These are phyloP conservation scores for Austroboletus niveus DNA, from an alignment of 1,284 basidiomycete genomes.

Conservation along the genomic window DNA sequence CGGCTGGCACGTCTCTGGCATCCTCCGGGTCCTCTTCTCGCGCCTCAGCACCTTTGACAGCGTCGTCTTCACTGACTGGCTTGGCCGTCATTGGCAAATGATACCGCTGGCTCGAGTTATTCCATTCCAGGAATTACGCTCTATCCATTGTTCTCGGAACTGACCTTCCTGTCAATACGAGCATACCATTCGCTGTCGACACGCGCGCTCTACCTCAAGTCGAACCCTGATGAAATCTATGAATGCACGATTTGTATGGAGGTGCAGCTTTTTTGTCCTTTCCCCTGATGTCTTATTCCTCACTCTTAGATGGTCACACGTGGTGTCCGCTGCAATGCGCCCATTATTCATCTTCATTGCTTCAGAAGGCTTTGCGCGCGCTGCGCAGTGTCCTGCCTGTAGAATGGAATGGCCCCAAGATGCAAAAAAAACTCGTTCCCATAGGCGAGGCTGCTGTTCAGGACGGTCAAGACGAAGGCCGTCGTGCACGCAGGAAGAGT, in stretches of 20 bases:
- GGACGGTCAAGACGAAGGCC: slow-evolving; percentile 56
- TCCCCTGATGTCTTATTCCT: slow-evolving; percentile 45
- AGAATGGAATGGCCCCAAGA: slow-evolving; percentile 54
- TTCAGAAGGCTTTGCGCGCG: slow-evolving; percentile 45
- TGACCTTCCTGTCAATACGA: slow-evolving; percentile 38
- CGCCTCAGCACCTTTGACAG: too few relatives aligned
- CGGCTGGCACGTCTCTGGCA: slow-evolving; percentile 14
- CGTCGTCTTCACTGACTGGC: too few relatives aligned
- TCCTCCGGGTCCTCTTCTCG: too few relatives aligned
- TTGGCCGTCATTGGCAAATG: slow-evolving; percentile 32
- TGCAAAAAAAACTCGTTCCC: slow-evolving; percentile 42
- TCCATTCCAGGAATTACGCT: slow-evolving; percentile 55
- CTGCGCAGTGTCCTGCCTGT: slow-evolving; percentile 57
- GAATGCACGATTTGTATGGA: slow-evolving; percentile 78
- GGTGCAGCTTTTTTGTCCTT: slow-evolving; percentile 35
- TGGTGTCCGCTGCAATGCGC: slow-evolving; percentile 61
- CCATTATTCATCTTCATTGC: slow-evolving; percentile 69
- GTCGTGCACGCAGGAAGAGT: slow-evolving; percentile 38
- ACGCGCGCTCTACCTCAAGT: slow-evolving; percentile 74
- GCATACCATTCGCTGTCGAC: slow-evolving; percentile 78
- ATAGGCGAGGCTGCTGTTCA: slow-evolving; percentile 65
- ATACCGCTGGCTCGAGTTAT: too few relatives aligned
- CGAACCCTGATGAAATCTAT: slow-evolving; percentile 63
- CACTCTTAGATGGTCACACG: slow-evolving; percentile 56
- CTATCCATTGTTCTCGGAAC: background rate